Evolutionary conservation across 2,329 filamentous ascomycete species (phyloP).

Genomic region (Chalaropsis thielavioides): DNA sequence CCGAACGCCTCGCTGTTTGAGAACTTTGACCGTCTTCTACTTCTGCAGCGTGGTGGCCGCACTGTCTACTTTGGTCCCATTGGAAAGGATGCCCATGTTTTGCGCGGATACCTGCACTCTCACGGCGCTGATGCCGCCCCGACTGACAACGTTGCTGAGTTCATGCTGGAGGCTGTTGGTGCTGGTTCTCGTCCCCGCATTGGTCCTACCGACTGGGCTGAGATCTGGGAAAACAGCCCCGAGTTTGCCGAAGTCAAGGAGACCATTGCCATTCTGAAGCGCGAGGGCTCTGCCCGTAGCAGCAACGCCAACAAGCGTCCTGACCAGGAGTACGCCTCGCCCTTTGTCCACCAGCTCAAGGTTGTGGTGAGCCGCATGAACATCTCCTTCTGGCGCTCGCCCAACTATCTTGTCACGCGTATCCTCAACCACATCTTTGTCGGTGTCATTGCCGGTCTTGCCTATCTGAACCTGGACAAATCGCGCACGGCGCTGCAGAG

Average conservation of each 20-base stretch:
- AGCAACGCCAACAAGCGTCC: constrained; percentile 39
- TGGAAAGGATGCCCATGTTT: constrained; percentile 53
- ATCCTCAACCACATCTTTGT: constrained; percentile 74
- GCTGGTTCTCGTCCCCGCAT: constrained; percentile 59
- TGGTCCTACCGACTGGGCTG: constrained; percentile 63
- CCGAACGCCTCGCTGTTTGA: constrained; percentile 77
- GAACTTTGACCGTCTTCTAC: constrained; percentile 69
- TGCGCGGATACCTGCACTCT: constrained; percentile 49
- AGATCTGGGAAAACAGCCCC: constrained; percentile 60
- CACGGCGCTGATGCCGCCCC: constrained; percentile 45
- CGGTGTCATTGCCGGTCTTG: constrained; percentile 62
- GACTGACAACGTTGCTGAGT: constrained; percentile 52
- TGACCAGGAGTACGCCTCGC: constrained; percentile 72
- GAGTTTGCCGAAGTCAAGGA: constrained; percentile 54
- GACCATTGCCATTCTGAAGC: constrained; percentile 53
- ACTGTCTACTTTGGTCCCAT: constrained; percentile 82
- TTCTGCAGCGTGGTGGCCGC: constrained; percentile 63
- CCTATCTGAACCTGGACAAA: constrained; percentile 63
- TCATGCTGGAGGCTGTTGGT: constrained; percentile 75
- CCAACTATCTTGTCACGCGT: constrained; percentile 79
- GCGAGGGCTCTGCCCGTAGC: constrained; percentile 33
- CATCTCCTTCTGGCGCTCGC: constrained; percentile 68
- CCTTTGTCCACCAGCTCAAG: constrained; percentile 63
- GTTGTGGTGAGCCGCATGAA: constrained; percentile 60
- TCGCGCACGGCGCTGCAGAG: constrained; percentile 67